Conservation (phyloP, 345 rosid genomes). For the Sisymbrium altissimum region DNA sequence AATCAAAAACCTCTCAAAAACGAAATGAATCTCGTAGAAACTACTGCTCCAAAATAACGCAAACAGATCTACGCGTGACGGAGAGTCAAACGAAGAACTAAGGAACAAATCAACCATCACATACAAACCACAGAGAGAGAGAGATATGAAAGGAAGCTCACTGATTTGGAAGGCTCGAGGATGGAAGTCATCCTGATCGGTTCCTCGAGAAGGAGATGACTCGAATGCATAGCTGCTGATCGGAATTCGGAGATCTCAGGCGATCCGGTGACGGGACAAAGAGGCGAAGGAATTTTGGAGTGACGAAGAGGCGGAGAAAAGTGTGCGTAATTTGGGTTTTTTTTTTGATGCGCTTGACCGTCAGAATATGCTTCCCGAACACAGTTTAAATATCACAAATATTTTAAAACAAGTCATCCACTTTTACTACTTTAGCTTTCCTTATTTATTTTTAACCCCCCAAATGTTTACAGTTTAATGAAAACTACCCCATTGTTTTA, state of each 20-base stretch:
- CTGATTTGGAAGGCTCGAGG: constrained; percentile 86
- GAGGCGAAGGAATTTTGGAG: background rate
- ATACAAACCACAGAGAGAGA: background rate
- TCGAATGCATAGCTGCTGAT: constrained; percentile 62
- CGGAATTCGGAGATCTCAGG: constrained; percentile 20
- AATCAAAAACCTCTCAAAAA: constrained; percentile 8
- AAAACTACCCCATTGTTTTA: background rate
- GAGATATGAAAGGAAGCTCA: constrained; percentile 34
- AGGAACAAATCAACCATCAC: background rate
- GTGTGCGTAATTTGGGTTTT: constrained; percentile 1
- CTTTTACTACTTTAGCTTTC: background rate
- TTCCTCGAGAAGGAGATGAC: constrained; percentile 92
- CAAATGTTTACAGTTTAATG: background rate
- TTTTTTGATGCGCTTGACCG: constrained; percentile 23
- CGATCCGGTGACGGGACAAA: background rate
- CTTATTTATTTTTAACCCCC: background rate
- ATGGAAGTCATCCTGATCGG: constrained; percentile 97
- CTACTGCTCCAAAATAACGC: background rate
- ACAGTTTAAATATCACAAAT: constrained; percentile 5
- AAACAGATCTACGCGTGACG: background rate
- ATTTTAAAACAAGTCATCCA: background rate
- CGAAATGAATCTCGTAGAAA: background rate
- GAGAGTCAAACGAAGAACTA: background rate
- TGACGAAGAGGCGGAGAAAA: constrained; percentile 19
- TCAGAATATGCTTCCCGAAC: constrained; percentile 27